Evolutionary conservation across 2,329 filamentous ascomycete genomes (phyloP), one percentile per base, ranked within the genome.

Genomic region (Sporothrix mexicana): DNA sequence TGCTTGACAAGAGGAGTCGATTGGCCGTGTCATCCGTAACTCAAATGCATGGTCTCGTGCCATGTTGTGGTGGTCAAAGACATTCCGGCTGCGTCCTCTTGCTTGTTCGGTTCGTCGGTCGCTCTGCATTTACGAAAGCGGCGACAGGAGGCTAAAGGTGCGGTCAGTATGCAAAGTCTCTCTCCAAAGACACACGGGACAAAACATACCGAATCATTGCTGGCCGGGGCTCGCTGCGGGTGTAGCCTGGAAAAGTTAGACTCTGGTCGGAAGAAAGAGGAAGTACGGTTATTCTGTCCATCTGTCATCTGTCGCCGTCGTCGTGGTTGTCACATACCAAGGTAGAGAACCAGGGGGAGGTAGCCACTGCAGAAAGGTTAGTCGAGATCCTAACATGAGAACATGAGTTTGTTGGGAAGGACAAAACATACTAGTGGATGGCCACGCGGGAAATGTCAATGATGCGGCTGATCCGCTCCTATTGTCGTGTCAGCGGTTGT

Each of bases 391-490:
- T 23, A 66, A 66, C 49, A 23, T 13, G 30, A 47, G 43, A 5
- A 17, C n/a, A 41, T 45, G 9, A 5, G 6, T 57, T 0, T 3
- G 20, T 0, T 23, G 69, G 10, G 23, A 17, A 17, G 51, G 41
- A 71, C n/a, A 68, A 51, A 41, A 81, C 92, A 77, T 89, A 97
- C 94, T 98, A 99, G 86, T 99, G 96, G 80, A 99, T 92, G 74
- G 93, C 94, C 79, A 98, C 91, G 80, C 95, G 91, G 75, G 94
- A 96, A 82, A 98, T 86, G 84, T 98, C 96, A 82, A 99, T 96
- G 85, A 98, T 88, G 87, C 95, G 95, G 80, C 93, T 91, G 84
- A 99, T 97, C 87, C 96, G 94, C 91, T 99, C 96, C 95, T 98
- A 79, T 2, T 25, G 3, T 23, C n/a, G 30, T 47, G 30, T 36